phyloP scores from a whole-genome alignment of 2,329 filamentous ascomycete genomes.

The Microsporum ferrugineum region DNA sequence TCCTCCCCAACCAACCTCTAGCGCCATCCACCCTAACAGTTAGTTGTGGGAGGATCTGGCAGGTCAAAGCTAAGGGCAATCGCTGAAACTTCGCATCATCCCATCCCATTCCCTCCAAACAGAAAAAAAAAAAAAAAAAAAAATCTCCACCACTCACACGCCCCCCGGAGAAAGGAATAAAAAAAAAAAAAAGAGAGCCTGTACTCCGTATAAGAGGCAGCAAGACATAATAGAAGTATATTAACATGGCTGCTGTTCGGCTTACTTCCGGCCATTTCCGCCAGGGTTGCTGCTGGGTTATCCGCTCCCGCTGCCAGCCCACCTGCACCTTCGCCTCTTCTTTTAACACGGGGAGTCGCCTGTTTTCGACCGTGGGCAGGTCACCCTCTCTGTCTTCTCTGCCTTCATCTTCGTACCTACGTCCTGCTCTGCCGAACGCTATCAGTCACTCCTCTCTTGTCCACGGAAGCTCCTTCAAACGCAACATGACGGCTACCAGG shows the following conservation, averaged over 20 bases:
- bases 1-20: neutral
- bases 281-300: slow-evolving; percentile 16
- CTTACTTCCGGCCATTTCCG: slow-evolving; percentile 31
- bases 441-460: slow-evolving; percentile 4
- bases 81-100: neutral
- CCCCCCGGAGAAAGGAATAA: neutral
- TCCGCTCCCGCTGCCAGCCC: slow-evolving; percentile 17
- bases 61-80: neutral
- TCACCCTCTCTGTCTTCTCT: slow-evolving; percentile 18
- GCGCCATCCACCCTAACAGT: neutral
- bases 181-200: neutral
- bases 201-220: neutral
- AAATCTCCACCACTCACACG: neutral
- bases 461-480: slow-evolving; percentile 18
- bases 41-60: neutral
- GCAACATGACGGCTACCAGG: slow-evolving; percentile 38
- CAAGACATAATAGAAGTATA: neutral
- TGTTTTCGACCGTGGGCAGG: slow-evolving; percentile 7
- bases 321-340: slow-evolving; percentile 5
- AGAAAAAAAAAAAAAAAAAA: neutral
- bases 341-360: slow-evolving; percentile 7
- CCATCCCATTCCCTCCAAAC: neutral
- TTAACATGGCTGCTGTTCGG: slow-evolving; percentile 27
- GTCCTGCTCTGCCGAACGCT: slow-evolving; percentile 16
- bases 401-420: slow-evolving; percentile 20